Percentiles rank a stretch among this genome's conserved stretches.
Conservation (phyloP, 2,329 filamentous ascomycete species). For the Ambrosiella beaveri region DNA sequence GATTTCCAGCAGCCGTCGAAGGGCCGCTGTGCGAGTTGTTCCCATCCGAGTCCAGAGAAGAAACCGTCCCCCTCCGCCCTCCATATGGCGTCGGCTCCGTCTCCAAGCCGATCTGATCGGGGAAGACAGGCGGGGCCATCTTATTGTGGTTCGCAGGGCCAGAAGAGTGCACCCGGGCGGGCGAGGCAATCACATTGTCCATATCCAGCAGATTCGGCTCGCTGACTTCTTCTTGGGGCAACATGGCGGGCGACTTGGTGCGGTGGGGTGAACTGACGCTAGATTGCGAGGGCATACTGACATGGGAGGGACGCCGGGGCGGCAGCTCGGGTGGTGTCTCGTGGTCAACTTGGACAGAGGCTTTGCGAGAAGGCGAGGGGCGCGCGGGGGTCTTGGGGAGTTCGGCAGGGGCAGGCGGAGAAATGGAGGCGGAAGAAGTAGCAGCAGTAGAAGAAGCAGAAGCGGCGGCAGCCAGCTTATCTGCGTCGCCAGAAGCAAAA, state of each 20-base stretch:
- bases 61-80: constrained; percentile 11
- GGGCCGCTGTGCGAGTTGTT: not conserved
- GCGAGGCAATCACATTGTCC: constrained; percentile 2
- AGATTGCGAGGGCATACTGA: not conserved
- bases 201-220: constrained; percentile 4
- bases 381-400: constrained; percentile 1
- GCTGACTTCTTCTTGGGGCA: not conserved
- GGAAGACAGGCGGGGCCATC: constrained; percentile 10
- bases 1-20: not conserved
- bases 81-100: constrained; percentile 11
- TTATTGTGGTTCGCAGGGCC: not conserved
- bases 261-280: not conserved
- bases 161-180: not conserved
- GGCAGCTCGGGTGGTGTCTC: not conserved
- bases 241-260: not conserved
- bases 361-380: not conserved
- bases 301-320: constrained; percentile 2
- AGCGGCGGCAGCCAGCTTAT: constrained; percentile 3
- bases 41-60: constrained; percentile 10
- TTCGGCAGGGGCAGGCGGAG: not conserved
- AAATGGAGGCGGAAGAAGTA: not conserved
- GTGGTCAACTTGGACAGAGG: not conserved
- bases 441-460: not conserved
- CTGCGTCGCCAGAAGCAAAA: not conserved
- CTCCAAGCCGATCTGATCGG: constrained; percentile 8